A percentile compares a stretch with the other conserved stretches of the same genome.
These are phyloP conservation scores for Petunia secreta DNA, from an alignment of 257 asterid genomes.

Conservation along the genomic window DNA sequence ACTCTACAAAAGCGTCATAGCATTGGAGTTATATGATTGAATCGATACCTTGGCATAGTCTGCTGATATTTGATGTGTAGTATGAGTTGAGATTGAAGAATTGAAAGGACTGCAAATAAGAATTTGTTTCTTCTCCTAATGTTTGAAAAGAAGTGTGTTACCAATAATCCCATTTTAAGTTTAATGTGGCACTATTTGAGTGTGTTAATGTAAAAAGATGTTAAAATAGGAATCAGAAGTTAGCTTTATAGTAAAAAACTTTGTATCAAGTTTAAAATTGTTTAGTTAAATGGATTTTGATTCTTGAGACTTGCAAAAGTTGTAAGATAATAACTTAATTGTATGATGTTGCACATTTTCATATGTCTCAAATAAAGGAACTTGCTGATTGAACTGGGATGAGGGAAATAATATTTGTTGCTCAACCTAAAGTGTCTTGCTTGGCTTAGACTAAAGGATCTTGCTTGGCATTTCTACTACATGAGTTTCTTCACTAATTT, in stretches of 20 bases:
- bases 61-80: slow-evolving; percentile 6
- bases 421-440: background rate
- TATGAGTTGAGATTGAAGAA: background rate
- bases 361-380: background rate
- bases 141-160: background rate
- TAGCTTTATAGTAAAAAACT: background rate
- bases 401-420: background rate
- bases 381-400: background rate
- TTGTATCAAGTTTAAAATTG: background rate
- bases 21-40: slow-evolving; percentile 8
- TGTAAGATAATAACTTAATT: background rate
- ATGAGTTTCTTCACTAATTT: background rate
- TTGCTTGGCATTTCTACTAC: background rate
- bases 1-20: background rate
- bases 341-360: background rate
- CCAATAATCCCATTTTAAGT: background rate
- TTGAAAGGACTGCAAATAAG: slow-evolving; percentile 2
- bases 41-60: background rate
- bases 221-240: background rate
- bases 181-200: background rate
- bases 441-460: background rate
- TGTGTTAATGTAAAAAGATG: background rate
- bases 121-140: background rate
- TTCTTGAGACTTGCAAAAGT: background rate
- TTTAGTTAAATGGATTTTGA: background rate